Evolutionary conservation across 441 rosid genomes (phyloP), one percentile per base, ranked within the genome.

Genomic region (Hura crepitans): DNA sequence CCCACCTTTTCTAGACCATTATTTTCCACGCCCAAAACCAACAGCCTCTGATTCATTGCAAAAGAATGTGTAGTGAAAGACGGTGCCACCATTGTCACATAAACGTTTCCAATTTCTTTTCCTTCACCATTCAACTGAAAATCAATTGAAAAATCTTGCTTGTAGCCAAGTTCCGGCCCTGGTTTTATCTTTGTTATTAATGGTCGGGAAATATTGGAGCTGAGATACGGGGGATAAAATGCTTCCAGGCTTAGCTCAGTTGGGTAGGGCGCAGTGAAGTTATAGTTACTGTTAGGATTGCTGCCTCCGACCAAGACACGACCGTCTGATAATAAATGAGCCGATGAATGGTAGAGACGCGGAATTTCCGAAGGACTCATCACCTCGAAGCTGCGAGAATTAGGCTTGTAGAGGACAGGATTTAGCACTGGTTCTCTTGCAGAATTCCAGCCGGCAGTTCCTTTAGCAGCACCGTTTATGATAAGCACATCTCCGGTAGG

Each of bases 281-380:
- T 82, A 78, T 93, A 89, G 66, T 60, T 81, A 15, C 69, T 62
- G 69, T 93, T 87, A 6, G 96, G 97, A 73, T 93, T 93, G 79
- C 97, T 87, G 35, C 98, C 98, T n/a, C 94, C 96, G 30, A 93
- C 87, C n/a, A 93, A 74, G 33, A 93, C 83, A 42, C 96, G 82
- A 13, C 94, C 96, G 63, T 91, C 97, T 45, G 89, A 76, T 50
- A 93, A 70, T 63, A 93, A 80, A 59, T 77, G 78, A 8, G 94
- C 91, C 0, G 91, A 39, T 0, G 98, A 89, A 64, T 93, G 97
- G 71, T 93, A 93, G 83, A 93, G 82, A 30, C 97, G 80, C 4
- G 98, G 89, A 46, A 78, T 79, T 4, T 37, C 60, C 2, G 88
- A 75, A 2, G 94, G 84, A 60, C 75, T 71, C 73, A 89, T 76